Evolutionary conservation across 148 eudicot species (phyloP).

Genomic region (Silene conica): DNA sequence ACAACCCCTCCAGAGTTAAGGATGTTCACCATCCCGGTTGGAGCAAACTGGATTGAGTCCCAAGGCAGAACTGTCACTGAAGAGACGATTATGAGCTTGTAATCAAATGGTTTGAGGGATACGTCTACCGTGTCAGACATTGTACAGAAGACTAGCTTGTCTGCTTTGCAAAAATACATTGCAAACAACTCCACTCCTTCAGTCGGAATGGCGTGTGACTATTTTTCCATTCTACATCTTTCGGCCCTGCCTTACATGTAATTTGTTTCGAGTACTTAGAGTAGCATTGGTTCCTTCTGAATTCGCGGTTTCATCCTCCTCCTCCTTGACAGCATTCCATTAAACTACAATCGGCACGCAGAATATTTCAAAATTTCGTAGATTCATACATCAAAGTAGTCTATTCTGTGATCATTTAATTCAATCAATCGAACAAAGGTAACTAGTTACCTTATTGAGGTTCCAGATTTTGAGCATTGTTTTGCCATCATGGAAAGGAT

Average conservation of each 20-base stretch:
- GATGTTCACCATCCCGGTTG: constrained; percentile 43
- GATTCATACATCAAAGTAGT: not conserved
- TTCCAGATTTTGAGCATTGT: constrained; percentile 97
- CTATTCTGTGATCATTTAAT: not conserved
- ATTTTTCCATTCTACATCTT: constrained; percentile 74
- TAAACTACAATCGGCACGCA: constrained; percentile 32
- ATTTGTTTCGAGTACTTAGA: constrained; percentile 57
- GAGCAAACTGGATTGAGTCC: constrained; percentile 51
- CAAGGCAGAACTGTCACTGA: constrained; percentile 38
- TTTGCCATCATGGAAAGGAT: constrained; percentile 81
- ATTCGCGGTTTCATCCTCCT: constrained; percentile 79
- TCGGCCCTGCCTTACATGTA: constrained; percentile 40
- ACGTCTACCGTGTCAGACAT: constrained; percentile 38
- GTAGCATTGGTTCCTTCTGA: constrained; percentile 50
- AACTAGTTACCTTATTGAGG: constrained; percentile 55
- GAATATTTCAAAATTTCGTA: no score
- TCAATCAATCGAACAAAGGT: not conserved
- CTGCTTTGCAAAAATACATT: constrained; percentile 48
- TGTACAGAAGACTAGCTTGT: constrained; percentile 48
- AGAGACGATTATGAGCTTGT: constrained; percentile 69
- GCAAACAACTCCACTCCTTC: constrained; percentile 46
- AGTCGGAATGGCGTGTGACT: constrained; percentile 43
- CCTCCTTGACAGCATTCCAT: constrained; percentile 93
- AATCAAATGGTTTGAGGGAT: constrained; percentile 64
- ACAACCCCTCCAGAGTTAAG: constrained; percentile 40